phyloP scores from a whole-genome alignment of 495 filamentous ascomycete genomes.

The Xylaria flabelliformis region DNA sequence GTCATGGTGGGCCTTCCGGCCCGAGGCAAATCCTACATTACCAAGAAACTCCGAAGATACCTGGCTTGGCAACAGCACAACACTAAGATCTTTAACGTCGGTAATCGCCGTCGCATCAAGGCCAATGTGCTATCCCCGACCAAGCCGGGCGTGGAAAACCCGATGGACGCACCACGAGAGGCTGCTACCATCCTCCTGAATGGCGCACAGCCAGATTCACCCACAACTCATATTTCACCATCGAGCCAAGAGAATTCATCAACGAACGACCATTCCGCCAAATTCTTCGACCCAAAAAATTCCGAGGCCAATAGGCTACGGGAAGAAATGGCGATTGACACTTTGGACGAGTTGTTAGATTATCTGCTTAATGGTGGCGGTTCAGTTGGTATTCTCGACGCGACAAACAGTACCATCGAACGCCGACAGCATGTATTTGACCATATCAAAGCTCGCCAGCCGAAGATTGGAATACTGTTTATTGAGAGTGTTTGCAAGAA shows the following conservation, averaged over 20 bases:
- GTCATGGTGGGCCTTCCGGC: constrained; percentile 98
- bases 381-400: constrained; percentile 96
- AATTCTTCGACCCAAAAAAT: constrained; percentile 94
- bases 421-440: constrained; percentile 84
- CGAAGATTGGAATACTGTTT: constrained; percentile 87
- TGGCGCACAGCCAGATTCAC: constrained; percentile 46
- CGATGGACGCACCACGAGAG: constrained; percentile 47
- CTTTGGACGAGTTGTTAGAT: constrained; percentile 87
- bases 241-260: constrained; percentile 57
- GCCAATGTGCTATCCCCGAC: constrained; percentile 58
- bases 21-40: constrained; percentile 96
- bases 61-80: constrained; percentile 97
- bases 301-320: constrained; percentile 78
- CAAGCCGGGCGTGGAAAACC: constrained; percentile 35
- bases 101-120: constrained; percentile 82
- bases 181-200: constrained; percentile 58
- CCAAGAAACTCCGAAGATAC: constrained; percentile 95
- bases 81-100: constrained; percentile 95
- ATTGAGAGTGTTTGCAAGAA: constrained; percentile 94
- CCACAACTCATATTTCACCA: constrained; percentile 26
- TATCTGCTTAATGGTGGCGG: constrained; percentile 83
- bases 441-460: constrained; percentile 80
- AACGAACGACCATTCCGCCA: constrained; percentile 76
- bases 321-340: constrained; percentile 90
- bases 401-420: constrained; percentile 92